Conservation (phyloP, 2,329 filamentous ascomycete species). For the Xylogone sp. region DNA sequence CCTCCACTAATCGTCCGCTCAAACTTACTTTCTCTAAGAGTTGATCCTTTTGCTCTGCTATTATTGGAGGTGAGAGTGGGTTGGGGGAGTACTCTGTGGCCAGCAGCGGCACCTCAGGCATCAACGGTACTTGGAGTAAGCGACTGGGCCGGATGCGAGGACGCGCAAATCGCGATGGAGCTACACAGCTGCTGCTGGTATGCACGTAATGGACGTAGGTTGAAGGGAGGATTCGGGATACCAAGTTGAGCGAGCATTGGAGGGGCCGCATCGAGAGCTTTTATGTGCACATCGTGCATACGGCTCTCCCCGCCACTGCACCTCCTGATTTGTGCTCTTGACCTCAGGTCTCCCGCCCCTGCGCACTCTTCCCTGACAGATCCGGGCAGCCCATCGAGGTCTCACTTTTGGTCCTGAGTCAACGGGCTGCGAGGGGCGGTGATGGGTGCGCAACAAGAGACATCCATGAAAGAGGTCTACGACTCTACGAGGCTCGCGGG, state of each 20-base stretch:
- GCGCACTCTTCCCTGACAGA: neutral
- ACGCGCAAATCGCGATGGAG: neutral
- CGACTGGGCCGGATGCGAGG: neutral
- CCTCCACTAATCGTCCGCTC: too few species aligned
- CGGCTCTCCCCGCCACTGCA: constrained; percentile 12
- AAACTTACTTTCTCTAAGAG: too few species aligned
- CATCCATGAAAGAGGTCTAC: too few species aligned
- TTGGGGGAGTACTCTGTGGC: neutral
- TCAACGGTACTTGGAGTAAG: neutral
- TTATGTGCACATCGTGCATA: constrained; percentile 13
- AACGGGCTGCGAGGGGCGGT: constrained; percentile 1
- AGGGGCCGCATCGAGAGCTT: constrained; percentile 7
- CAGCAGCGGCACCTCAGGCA: neutral
- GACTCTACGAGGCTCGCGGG: neutral
- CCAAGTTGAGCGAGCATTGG: constrained; percentile 1
- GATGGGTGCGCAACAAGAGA: too few species aligned
- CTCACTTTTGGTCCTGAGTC: constrained; percentile 14
- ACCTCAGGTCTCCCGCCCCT: constrained; percentile 9
- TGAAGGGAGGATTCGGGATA: neutral
- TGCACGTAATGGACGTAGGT: neutral
- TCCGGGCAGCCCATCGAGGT: constrained; percentile 14
- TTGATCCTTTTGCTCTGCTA: neutral
- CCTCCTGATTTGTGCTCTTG: constrained; percentile 22
- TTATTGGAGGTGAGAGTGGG: neutral
- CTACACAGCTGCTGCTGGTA: too few species aligned